These are phyloP conservation scores for Heteromeles arbutifolia DNA, from an alignment of 306 rosid genomes.

Conservation along the genomic window DNA sequence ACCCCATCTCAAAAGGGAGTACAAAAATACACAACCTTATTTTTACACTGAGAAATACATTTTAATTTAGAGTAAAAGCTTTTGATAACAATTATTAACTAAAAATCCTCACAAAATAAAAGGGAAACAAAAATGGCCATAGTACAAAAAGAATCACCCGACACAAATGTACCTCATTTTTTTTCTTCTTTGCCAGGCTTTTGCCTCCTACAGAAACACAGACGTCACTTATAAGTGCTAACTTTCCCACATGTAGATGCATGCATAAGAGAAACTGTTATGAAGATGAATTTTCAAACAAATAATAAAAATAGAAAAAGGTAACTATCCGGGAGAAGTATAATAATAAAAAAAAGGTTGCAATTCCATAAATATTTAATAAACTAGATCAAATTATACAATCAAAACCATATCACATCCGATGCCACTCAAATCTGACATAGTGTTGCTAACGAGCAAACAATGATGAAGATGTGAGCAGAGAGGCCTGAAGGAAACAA, in stretches of 20 bases:
- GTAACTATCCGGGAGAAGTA: background rate
- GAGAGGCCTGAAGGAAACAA: too few relatives aligned
- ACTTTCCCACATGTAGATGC: background rate
- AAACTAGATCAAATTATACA: background rate
- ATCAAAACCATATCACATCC: background rate
- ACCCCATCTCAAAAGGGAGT: too few relatives aligned
- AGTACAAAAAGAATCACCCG: background rate
- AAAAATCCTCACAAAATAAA: background rate
- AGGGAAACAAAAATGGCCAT: too few relatives aligned
- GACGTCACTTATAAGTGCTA: background rate
- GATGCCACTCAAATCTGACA: background rate
- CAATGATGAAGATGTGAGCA: background rate
- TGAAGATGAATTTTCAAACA: background rate
- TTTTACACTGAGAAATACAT: too few relatives aligned
- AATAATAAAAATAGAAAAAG: background rate
- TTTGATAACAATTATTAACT: too few relatives aligned
- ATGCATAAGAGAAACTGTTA: background rate
- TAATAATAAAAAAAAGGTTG: too few relatives aligned
- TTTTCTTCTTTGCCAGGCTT: conserved; percentile 12
- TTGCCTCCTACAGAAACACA: conserved; percentile 23
- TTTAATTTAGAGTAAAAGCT: too few relatives aligned
- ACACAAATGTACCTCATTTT: conserved; percentile 16
- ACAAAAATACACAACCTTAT: too few relatives aligned
- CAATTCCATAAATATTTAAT: too few relatives aligned
- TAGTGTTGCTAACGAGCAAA: background rate